Conservation (phyloP, 1,284 basidiomycete genomes). For the Volvariella volvacea region DNA sequence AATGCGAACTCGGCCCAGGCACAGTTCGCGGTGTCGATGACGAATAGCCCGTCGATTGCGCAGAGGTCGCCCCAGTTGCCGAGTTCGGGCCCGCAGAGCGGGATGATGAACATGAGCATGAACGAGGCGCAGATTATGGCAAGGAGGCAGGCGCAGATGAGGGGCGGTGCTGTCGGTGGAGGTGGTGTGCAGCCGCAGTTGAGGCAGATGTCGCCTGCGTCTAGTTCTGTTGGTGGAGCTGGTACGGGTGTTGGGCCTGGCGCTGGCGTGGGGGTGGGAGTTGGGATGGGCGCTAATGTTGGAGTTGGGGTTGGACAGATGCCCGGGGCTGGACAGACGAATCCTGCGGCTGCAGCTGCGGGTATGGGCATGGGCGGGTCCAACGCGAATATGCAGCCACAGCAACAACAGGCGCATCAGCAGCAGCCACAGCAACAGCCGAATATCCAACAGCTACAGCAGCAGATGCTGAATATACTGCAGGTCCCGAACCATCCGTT, state of each 20-base stretch:
- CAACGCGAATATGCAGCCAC: constrained; percentile 7
- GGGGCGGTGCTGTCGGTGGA: not conserved
- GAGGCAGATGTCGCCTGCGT: too few species aligned
- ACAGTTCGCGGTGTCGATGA: constrained; percentile 5
- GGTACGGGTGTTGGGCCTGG: constrained; percentile 3
- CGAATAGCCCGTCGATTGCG: constrained; percentile 1
- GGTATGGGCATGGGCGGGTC: not conserved
- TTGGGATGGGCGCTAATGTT: constrained; percentile 9
- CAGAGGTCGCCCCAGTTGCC: not conserved
- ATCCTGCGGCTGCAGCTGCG: constrained; percentile 1
- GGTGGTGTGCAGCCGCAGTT: not conserved
- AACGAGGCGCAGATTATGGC: not conserved
- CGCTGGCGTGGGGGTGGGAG: constrained; percentile 1
- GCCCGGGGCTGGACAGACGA: constrained; percentile 4
- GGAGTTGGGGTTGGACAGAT: constrained; percentile 7
- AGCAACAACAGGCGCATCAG: constrained; percentile 19
- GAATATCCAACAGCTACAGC: constrained; percentile 4
- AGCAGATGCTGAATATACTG: constrained; percentile 43
- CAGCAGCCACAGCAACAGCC: constrained; percentile 5
- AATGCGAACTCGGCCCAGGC: constrained; percentile 1
- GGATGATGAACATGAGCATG: not conserved
- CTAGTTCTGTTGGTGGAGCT: constrained; percentile 4
- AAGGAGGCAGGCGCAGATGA: not conserved
- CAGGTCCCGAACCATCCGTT: constrained; percentile 53
- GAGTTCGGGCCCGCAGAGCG: constrained; percentile 2